Conservation (phyloP, 2,329 filamentous ascomycete species). For the Alternaria conjuncta region DNA sequence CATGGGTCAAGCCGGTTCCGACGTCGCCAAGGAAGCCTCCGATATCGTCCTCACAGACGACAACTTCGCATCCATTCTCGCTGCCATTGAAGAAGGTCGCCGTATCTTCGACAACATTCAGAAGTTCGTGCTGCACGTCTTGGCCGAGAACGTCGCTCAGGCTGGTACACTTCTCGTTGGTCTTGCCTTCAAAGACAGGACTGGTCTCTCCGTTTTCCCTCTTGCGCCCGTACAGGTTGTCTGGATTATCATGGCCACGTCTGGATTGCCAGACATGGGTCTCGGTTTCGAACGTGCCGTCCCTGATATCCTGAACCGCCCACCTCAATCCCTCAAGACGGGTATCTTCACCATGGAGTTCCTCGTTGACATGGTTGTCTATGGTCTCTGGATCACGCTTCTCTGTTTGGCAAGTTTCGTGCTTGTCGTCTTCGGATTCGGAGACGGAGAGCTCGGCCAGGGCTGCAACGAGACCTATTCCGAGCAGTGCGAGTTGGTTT, state of each 20-base stretch:
- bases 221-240: slow-evolving; percentile 85
- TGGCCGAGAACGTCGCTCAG: slow-evolving; percentile 83
- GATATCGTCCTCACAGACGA: slow-evolving; percentile 87
- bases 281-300: slow-evolving; percentile 80
- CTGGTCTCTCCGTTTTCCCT: slow-evolving; percentile 80
- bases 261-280: slow-evolving; percentile 78
- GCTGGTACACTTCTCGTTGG: slow-evolving; percentile 82
- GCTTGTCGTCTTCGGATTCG: slow-evolving; percentile 45
- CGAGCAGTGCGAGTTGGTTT: slow-evolving; percentile 42
- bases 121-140: slow-evolving; percentile 78
- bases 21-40: slow-evolving; percentile 83
- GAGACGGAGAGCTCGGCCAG: slow-evolving; percentile 40
- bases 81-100: slow-evolving; percentile 81
- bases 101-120: slow-evolving; percentile 90
- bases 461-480: slow-evolving; percentile 47
- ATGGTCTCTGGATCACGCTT: slow-evolving; percentile 44
- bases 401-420: slow-evolving; percentile 44
- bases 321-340: slow-evolving; percentile 65
- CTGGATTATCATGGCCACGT: slow-evolving; percentile 95
- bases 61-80: slow-evolving; percentile 86
- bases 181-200: slow-evolving; percentile 77
- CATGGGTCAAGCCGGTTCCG: slow-evolving; percentile 81
- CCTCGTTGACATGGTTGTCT: slow-evolving; percentile 48
- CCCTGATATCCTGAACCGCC: slow-evolving; percentile 78
- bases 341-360: slow-evolving; percentile 50